These are phyloP conservation scores for Fraxinus ornus DNA, from an alignment of 305 asterid genomes.

Conservation along the genomic window DNA sequence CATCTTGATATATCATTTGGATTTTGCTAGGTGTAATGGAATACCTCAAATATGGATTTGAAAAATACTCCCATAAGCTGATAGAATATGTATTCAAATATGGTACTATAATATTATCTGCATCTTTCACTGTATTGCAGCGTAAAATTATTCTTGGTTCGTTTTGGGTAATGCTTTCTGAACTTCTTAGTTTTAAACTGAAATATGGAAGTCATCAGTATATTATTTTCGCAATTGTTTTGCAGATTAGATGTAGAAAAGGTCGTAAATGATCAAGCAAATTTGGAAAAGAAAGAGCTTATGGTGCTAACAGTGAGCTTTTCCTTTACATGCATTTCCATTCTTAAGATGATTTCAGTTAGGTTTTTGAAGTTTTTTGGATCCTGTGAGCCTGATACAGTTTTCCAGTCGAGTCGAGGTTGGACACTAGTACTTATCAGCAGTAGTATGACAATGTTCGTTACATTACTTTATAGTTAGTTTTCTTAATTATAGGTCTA, in stretches of 20 bases:
- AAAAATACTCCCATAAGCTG: not conserved
- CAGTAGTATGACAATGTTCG: slow-evolving; percentile 65
- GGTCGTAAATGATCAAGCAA: slow-evolving; percentile 53
- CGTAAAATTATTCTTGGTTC: not conserved
- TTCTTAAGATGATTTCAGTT: slow-evolving; percentile 42
- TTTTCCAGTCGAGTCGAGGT: slow-evolving; percentile 41
- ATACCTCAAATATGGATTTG: not conserved
- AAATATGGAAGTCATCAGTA: not conserved
- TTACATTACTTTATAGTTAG: slow-evolving; percentile 56
- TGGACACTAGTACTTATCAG: slow-evolving; percentile 64
- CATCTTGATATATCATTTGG: not conserved
- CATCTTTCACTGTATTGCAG: not conserved
- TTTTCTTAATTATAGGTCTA: slow-evolving; percentile 11
- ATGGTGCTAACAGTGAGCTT: slow-evolving; percentile 50
- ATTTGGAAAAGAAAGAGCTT: slow-evolving; percentile 65
- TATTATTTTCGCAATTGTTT: not conserved
- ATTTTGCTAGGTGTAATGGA: not conserved
- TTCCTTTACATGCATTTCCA: slow-evolving; percentile 51
- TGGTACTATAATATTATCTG: not conserved
- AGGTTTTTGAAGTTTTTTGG: slow-evolving; percentile 36
- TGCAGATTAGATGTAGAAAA: slow-evolving; percentile 73
- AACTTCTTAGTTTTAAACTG: not conserved
- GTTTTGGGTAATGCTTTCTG: not conserved
- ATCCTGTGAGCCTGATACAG: slow-evolving; percentile 29
- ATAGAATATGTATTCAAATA: not conserved